Evolutionary conservation across 2,329 filamentous ascomycete genomes (phyloP), one percentile per base, ranked within the genome.

Genomic region (Pseudogymnoascus sp.): DNA sequence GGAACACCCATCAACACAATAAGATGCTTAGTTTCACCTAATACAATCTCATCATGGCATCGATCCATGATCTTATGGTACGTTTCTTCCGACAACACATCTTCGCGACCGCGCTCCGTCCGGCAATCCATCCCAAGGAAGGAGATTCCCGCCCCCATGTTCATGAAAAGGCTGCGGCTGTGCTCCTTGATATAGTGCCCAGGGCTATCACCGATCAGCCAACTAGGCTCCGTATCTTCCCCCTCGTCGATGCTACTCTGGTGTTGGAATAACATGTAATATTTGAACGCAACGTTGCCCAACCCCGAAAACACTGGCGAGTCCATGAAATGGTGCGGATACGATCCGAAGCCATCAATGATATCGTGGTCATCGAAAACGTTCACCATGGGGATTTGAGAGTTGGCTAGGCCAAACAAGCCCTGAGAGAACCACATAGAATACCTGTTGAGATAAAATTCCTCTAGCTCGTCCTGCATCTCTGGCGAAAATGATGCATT

Each of bases 221-320:
- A 97, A 72, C 91, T 97, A 1, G 93, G 91, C 74, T 99, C 96
- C 2, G 89, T 84, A 37, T 83, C 80, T 68, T 96, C 88, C 0
- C 88, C 91, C 77, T 99, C 95, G 53, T 88, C 84, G 0, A 85
- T 78, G 3, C 96, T 80, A 68, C 89, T 96, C 75, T 99, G 96
- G 70, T 99, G 95, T 75, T 99, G 95, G 78, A 99, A 99, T 7
- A 99, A 83, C 87, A 99, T 88, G 72, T 99, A 99, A 76, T 97
- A 99, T 75, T 99, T 99, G 83, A 95, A 97, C 0, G 93, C 93
- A 60, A 97, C 86, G 38, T 89, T 89, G 2, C 95, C 96, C 7
- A 99, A 76, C 0, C 96, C 95, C 1, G 88, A 88, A 73, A 99
- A 96, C 0, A 97, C 90, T 0, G 91, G 89, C 2, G 90, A 91